Base-by-base conservation (phyloP, 1,139 yeast genomes). In the Pichia sp. region DNA sequence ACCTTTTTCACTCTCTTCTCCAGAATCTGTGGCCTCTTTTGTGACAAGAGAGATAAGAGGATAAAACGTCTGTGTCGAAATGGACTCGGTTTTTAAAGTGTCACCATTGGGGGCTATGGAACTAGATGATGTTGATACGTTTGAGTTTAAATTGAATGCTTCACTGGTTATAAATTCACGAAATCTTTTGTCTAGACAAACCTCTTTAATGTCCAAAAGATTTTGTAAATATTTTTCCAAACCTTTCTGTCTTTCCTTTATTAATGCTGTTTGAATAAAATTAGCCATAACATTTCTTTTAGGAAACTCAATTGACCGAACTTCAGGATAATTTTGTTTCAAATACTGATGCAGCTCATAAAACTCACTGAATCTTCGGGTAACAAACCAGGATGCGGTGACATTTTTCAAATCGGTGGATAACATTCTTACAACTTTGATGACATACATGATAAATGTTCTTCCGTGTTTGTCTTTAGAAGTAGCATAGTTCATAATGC, bases 301-400 rank as follows among this genome's bases (percentile, higher is more conserved):
- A 2, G 91, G 91, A 47, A 86, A 76, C 25, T 69, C 71, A 20
- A 81, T 56, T 3, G 58, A 62, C 3, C 64, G 60, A 7, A 83
- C 78, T 36, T 63, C 64, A 0, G 78, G 70, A 51, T 80, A 81
- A 37, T 64, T 66, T 4, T 61, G 59, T 43, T 71, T 74, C 47
- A 89, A 63, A 50, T 83, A 79, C 49, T 75, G 78, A 53, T 88
- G 79, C 25, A 89, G 66, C 47, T 72, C 75, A 60, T 71, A 78
- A 58, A 89, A 89, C 54, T 89, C 96, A 52, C 85, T 84, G 55
- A 79, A 89, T 43, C 97, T 66, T 51, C 96, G 66, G 0, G 95
- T 93, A 25, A 88, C 85, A 38, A 85, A 78, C 96, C 96, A 89
- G 0, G 89, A 86, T 0, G 91, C 86, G 8, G 75, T 68, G 7